These are phyloP conservation scores for Mollisiaceae sp. DNA, from an alignment of 2,329 filamentous ascomycete genomes.

Conservation along the genomic window DNA sequence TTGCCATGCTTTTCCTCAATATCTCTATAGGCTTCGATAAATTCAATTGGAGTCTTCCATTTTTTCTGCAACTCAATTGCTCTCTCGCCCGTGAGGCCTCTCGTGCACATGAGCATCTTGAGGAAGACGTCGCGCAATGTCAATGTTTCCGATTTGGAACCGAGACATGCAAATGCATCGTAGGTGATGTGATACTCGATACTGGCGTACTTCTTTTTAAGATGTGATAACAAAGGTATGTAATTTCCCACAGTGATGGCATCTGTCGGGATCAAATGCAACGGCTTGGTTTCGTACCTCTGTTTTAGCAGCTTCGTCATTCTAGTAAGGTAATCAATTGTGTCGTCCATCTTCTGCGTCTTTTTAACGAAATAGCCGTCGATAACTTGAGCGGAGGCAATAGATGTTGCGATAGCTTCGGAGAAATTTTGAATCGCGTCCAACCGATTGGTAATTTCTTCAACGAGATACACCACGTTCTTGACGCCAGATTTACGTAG, in stretches of 20 bases:
- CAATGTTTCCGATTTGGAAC: constrained; percentile 76
- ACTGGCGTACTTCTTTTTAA: constrained; percentile 57
- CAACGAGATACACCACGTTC: constrained; percentile 79
- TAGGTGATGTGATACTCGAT: constrained; percentile 69
- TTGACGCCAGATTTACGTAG: constrained; percentile 73
- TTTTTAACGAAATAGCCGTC: constrained; percentile 81
- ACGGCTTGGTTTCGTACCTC: constrained; percentile 62
- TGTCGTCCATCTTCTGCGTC: constrained; percentile 77
- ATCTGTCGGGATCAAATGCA: constrained; percentile 69
- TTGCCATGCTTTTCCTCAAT: constrained; percentile 50
- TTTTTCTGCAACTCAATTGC: constrained; percentile 78
- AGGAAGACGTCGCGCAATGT: constrained; percentile 77
- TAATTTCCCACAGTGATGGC: constrained; percentile 70
- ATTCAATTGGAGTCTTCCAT: constrained; percentile 76
- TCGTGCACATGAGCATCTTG: constrained; percentile 86
- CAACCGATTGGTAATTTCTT: constrained; percentile 69
- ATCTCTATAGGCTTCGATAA: constrained; percentile 71
- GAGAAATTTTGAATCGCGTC: constrained; percentile 61
- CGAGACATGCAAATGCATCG: constrained; percentile 71
- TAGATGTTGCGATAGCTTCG: constrained; percentile 72
- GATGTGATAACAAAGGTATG: constrained; percentile 63
- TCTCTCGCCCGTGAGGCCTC: constrained; percentile 76
- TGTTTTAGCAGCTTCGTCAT: constrained; percentile 73
- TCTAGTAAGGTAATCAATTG: constrained; percentile 73
- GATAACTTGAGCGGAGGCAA: constrained; percentile 78